Evolutionary conservation across 768 basidiomycete genomes (phyloP), one percentile per base, ranked within the genome.

Genomic region (Boletus bicolor): DNA sequence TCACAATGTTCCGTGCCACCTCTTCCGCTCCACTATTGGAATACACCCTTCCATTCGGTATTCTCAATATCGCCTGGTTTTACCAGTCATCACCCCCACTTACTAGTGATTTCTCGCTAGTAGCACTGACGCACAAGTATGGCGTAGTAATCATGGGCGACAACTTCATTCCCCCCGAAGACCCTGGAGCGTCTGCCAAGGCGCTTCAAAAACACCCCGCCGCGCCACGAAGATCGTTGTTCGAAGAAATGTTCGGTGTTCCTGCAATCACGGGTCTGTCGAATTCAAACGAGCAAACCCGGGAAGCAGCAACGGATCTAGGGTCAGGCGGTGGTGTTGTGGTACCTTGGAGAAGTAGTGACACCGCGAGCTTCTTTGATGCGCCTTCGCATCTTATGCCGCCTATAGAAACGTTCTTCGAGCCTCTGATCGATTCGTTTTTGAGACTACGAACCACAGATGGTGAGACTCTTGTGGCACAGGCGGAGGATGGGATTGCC

Each of bases 181-280:
- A 77, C 12, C 78, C 80, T 39, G 78, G 77, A 19, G 63, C 74
- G 4, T 69, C 72, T 14, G 73, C 79, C 19, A 75, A 68, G 36
- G 76, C 72, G 78, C 54, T 66, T 55, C 48, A 64, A 68, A 46
- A 65, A 64, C 21, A 56, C 55, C 37, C 66, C 65, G 53, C 64
- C 59, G 61, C 76, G 60, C 67, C 69, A 24, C 76, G 65, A 58
- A 75, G 78, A 55, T 88, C 91, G 8, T 75, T 97, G 7, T 92
- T 95, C 73, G 88, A 92, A 69, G 93, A 95, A 65, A 90, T 95
- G 65, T 97, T 96, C 66, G 94, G 94, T 38, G 76, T 82, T 55
- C 82, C 90, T 43, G 87, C 88, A 3, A 84, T 93, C 61, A 62
- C 64, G 7, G 67, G 74, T 34, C 57, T 66, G 35, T 58, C 69